Evolutionary conservation across 768 basidiomycete species (phyloP), one percentile per base, ranked within the genome.

Genomic region (Russula abietina): DNA sequence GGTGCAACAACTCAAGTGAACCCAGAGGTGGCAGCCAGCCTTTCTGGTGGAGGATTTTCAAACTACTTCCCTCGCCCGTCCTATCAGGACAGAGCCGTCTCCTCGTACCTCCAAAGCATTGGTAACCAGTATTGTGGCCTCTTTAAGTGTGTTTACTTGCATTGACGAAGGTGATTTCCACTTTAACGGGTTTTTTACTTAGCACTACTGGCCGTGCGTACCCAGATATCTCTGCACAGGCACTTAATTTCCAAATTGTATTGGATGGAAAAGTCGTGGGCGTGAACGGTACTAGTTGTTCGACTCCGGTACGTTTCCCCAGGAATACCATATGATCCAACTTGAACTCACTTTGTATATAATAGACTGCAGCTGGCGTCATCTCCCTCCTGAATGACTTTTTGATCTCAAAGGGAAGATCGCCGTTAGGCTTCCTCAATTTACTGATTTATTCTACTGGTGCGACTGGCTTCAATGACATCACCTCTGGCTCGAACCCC

Each of bases 31-130:
- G 85, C 82, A 11, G 74, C 80, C 55, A 76, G 72, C 71, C 83
- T 87, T 73, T 84, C 85, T n/a, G 84, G 85, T 2, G 88, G 87
- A 45, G 87, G 87, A 1, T 88, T 87, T 73, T 86, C 84, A n/a
- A 75, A 75, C 68, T 73, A 73, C 67, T 75, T 76, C 46, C n/a
- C 71, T 22, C 70, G 57, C 17, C 66, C 52, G 49, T 64, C 62
- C 60, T 77, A 72, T 57, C 75, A 76, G 65, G 28, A 62, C 1
- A 33, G 62, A 16, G 70, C 71, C 2, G 75, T 77, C 3, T 49
- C 67, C 16, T 61, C 61, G 16, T 77, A 73, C 69, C 66, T 75
- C 28, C 64, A 58, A 8, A 67, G 66, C 11, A 76, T 86, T 48
- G 84, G 83, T 19, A 75, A 72, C 33, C 80, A 75, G n/a, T 73